These are phyloP conservation scores for Nannochloris sp. DNA, from an alignment of 139 green algal genomes.

Conservation along the genomic window DNA sequence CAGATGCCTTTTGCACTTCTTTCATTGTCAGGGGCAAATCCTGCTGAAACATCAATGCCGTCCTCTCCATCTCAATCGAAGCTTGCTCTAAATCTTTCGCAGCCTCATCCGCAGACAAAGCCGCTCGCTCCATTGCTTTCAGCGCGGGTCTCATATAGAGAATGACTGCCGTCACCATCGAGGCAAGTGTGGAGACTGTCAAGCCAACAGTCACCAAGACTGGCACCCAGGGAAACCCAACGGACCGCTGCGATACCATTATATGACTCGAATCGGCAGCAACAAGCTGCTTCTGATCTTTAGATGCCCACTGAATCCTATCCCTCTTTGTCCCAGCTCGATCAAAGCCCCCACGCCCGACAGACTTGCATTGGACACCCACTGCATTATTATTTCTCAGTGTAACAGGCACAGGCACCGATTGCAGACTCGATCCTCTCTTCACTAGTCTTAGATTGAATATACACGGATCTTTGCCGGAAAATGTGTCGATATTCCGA, in stretches of 20 bases:
- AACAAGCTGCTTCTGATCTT: no score
- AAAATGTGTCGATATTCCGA: no score
- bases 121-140: slow-evolving; percentile 15
- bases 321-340: no score
- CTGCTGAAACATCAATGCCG: slow-evolving; percentile 20
- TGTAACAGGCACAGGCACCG: no score
- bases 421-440: no score
- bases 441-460: no score
- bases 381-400: no score
- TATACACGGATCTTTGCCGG: no score
- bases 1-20: slow-evolving; percentile 24
- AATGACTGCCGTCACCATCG: slow-evolving; percentile 13
- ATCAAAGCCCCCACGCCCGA: no score
- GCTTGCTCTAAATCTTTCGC: slow-evolving; percentile 16
- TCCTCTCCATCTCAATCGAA: slow-evolving; percentile 24
- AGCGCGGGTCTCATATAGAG: slow-evolving; percentile 27
- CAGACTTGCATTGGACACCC: no score
- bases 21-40: slow-evolving; percentile 27
- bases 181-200: slow-evolving; percentile 11
- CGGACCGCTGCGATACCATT: neutral
- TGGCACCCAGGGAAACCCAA: slow-evolving; percentile 12
- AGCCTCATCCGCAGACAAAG: slow-evolving; percentile 14
- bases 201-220: slow-evolving; percentile 14
- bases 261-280: no score
- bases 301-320: no score